phyloP scores from a whole-genome alignment of 768 basidiomycete genomes.

The Tulasnella sp. region DNA sequence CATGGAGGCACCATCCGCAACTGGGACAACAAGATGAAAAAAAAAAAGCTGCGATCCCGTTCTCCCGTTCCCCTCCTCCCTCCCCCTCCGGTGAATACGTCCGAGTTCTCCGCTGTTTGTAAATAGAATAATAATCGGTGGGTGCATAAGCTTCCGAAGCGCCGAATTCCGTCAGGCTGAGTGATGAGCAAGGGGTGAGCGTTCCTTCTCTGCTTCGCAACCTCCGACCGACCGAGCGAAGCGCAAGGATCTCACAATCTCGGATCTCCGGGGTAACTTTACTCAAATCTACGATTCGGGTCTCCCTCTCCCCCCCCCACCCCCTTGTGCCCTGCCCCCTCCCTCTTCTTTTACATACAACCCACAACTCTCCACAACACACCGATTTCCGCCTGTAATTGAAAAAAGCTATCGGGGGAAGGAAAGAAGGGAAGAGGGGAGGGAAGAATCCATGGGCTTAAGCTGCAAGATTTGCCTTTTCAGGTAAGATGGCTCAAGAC shows the following conservation, averaged over 20 bases:
- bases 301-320: not conserved
- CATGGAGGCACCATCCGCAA: not conserved
- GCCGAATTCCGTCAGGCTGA: conserved; percentile 7
- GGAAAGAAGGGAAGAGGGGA: not conserved
- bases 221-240: not conserved
- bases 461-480: not conserved
- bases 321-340: not conserved
- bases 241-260: conserved; percentile 4
- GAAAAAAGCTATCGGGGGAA: not conserved
- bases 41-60: too few species aligned
- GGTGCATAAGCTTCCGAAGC: not conserved
- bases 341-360: not conserved
- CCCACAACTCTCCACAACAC: not conserved
- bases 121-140: not conserved
- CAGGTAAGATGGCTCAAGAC: not conserved
- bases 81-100: not conserved
- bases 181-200: not conserved
- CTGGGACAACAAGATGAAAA: too few species aligned
- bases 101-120: not conserved
- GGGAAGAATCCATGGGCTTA: not conserved
- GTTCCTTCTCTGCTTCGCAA: not conserved
- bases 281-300: conserved; percentile 7
- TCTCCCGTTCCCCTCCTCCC: too few species aligned
- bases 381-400: conserved; percentile 8
- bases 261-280: conserved; percentile 11